phyloP scores from a whole-genome alignment of 2,329 filamentous ascomycete genomes.

The Penicillium sp. region DNA sequence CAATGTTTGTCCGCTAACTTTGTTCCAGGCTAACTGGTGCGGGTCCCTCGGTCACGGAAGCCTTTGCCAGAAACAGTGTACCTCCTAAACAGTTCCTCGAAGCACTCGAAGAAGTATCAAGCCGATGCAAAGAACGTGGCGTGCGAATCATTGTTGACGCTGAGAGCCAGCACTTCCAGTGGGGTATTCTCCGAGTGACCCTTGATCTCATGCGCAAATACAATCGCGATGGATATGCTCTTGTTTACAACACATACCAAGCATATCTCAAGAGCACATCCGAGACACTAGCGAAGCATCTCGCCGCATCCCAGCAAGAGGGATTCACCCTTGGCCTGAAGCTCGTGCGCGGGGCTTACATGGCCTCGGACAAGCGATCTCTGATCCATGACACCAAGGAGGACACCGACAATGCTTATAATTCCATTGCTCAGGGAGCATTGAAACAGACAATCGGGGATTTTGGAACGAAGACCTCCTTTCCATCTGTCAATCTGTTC shows the following conservation, averaged over 20 bases:
- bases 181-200: constrained; percentile 81
- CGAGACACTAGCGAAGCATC: constrained; percentile 61
- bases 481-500: constrained; percentile 68
- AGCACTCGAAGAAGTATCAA: constrained; percentile 76
- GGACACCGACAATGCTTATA: constrained; percentile 73
- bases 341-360: constrained; percentile 75
- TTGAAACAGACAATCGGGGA: constrained; percentile 56
- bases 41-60: constrained; percentile 70
- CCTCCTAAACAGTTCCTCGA: constrained; percentile 68
- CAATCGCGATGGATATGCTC: constrained; percentile 68
- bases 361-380: constrained; percentile 70
- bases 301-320: constrained; percentile 62
- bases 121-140: constrained; percentile 58
- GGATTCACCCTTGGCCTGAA: constrained; percentile 74
- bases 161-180: constrained; percentile 79
- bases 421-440: constrained; percentile 70
- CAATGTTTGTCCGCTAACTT: background rate
- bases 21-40: constrained; percentile 74
- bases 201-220: constrained; percentile 76
- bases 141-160: constrained; percentile 83
- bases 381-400: constrained; percentile 74
- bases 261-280: constrained; percentile 73
- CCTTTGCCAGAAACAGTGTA: constrained; percentile 62
- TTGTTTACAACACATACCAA: constrained; percentile 82
- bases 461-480: constrained; percentile 38